Percentiles rank a stretch among this genome's conserved stretches.
Conservation (phyloP, 2,329 filamentous ascomycete genomes). For the Fusarium palustre region DNA sequence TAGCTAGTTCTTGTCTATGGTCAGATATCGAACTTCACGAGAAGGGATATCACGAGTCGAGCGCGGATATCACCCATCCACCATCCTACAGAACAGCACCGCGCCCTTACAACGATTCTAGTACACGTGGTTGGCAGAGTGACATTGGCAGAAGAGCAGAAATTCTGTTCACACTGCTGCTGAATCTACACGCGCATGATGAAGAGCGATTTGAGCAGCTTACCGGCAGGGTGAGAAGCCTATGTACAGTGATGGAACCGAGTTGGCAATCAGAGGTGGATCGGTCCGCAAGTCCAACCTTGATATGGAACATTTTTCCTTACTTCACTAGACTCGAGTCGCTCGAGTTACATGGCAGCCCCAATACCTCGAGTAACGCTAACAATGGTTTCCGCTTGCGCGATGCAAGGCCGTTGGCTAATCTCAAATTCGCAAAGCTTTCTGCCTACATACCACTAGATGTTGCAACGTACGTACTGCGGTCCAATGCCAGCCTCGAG, state of each 20-base stretch:
- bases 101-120: background rate
- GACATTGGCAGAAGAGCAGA: background rate
- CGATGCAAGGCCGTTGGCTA: background rate
- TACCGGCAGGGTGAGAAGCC: slow-evolving; percentile 4
- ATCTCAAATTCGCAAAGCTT: slow-evolving; percentile 26
- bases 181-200: background rate
- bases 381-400: background rate
- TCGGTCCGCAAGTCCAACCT: rapidly evolving
- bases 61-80: slow-evolving; percentile 16
- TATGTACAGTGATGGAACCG: slow-evolving; percentile 23
- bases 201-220: background rate
- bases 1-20: slow-evolving; percentile 16
- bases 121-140: background rate
- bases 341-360: slow-evolving; percentile 22
- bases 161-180: slow-evolving; percentile 2
- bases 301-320: slow-evolving; percentile 21
- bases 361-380: rapidly evolving
- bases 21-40: slow-evolving; percentile 30
- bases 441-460: slow-evolving; percentile 21
- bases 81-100: background rate
- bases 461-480: slow-evolving; percentile 12
- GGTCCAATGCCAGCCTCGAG: slow-evolving; percentile 3
- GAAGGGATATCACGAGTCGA: slow-evolving; percentile 26
- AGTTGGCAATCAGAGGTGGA: background rate
- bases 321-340: slow-evolving; percentile 27